Evolutionary conservation across 106 monocot genomes (phyloP).

Genomic region (Platanthera guangdongensis): DNA sequence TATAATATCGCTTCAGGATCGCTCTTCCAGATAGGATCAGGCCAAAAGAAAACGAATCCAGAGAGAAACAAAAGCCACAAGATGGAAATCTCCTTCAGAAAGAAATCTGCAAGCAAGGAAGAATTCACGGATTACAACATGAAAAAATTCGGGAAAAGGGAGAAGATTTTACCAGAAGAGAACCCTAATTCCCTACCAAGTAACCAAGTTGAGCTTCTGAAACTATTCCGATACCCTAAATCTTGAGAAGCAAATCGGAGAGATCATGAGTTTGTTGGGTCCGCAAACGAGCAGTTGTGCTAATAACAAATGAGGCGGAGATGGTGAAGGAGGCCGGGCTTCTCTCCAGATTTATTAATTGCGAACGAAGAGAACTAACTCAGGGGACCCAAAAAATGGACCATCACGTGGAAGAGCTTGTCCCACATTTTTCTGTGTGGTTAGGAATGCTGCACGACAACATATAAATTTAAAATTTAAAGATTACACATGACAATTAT

Average conservation of each 20-base stretch:
- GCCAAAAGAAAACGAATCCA: background rate
- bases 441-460: no score
- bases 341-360: background rate
- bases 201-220: background rate
- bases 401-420: background rate
- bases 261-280: background rate
- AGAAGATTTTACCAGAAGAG: background rate
- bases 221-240: background rate
- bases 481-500: no score
- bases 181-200: slow-evolving; percentile 1
- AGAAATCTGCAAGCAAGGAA: background rate
- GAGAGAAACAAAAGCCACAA: background rate
- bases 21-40: background rate
- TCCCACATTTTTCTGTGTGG: no score
- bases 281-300: background rate
- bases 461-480: no score
- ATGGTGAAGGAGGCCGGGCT: background rate
- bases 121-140: background rate
- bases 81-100: background rate
- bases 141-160: background rate
- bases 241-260: background rate
- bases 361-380: no score
- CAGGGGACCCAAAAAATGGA: background rate
- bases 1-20: background rate
- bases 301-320: background rate